Evolutionary conservation across 306 rosid genomes (phyloP), one percentile per base, ranked within the genome.

Genomic region (Ochetophila trinervis): DNA sequence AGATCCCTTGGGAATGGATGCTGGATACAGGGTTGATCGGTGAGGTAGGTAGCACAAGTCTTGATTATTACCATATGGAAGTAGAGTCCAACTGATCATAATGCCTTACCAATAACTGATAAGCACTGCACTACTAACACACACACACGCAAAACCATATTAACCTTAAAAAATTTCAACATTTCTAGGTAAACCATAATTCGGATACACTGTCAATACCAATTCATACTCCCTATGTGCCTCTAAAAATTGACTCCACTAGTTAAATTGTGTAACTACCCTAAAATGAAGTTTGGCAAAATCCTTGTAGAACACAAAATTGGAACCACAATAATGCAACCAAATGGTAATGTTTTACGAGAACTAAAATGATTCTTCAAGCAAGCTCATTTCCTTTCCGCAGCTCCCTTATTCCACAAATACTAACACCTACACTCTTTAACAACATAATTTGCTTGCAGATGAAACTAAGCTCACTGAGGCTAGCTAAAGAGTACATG

Each of bases 1-100:
- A 81, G 70, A 90, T 93, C 45, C 99, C 99, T 12, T 90, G 88
- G 87, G 87, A 90, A 30, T 93, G 99, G 99, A 74, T 88, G 90
- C 56, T 80, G 37, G 97, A 86, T 52, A 57, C 88, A 4, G 99
- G 95, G 42, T 79, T 93, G 18, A 72, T 83, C 27, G 86, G 90
- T 58, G 91, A 85, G 95, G 98, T 92, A 76, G 7, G 77, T 11
- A 68, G 20, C 30, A 37, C 17, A 23, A 35, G 19, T 62, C 8
- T 14, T 51, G 22, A 21, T 53, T 57, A 22, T 19, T 51, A 40
- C 16, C 57, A 18, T 32, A 22, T 8, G 19, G 11, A 15, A 44
- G 22, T 22, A 36, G 44, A 68, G 52, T 62, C 44, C 54, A 63
- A 32, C 36, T 19, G 71, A 69, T 22, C 22, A 58, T 32, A 47